These are phyloP conservation scores for Calonectria pseudoreteaudii DNA, from an alignment of 2,329 filamentous ascomycete species.

Conservation along the genomic window DNA sequence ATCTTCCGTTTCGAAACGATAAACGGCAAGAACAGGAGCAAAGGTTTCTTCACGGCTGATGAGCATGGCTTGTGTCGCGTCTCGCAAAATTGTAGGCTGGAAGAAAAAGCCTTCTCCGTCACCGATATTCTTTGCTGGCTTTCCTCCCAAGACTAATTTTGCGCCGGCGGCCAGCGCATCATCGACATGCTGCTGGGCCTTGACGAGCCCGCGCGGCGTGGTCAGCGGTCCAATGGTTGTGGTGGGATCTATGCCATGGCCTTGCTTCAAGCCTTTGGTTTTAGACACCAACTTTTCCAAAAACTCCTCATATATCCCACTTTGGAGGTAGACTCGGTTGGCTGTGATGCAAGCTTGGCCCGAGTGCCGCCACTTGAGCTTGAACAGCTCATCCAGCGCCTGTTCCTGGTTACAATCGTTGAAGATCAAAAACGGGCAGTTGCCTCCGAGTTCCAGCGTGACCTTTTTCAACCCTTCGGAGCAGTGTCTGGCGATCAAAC, in stretches of 20 bases:
- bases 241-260: constrained; percentile 20
- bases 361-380: constrained; percentile 75
- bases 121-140: neutral
- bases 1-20: constrained; percentile 30
- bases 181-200: constrained; percentile 21
- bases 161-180: constrained; percentile 28
- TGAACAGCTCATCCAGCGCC: constrained; percentile 60
- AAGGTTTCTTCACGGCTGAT: constrained; percentile 32
- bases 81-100: constrained; percentile 30
- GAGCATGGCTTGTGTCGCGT: constrained; percentile 5
- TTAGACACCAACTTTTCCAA: neutral
- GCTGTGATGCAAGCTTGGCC: constrained; percentile 78
- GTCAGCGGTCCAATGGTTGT: constrained; percentile 31
- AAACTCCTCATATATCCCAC: constrained; percentile 65
- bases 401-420: constrained; percentile 76
- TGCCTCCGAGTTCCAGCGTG: constrained; percentile 78
- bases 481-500: constrained; percentile 70
- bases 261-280: constrained; percentile 1
- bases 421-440: constrained; percentile 74
- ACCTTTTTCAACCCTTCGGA: constrained; percentile 75
- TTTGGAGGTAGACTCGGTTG: constrained; percentile 70
- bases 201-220: constrained; percentile 21
- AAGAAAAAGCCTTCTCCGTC: constrained; percentile 28
- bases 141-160: constrained; percentile 8
- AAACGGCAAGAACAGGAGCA: constrained; percentile 27